Conservation (phyloP, 2,329 filamentous ascomycete genomes). For the Colletotrichum tropicale region DNA sequence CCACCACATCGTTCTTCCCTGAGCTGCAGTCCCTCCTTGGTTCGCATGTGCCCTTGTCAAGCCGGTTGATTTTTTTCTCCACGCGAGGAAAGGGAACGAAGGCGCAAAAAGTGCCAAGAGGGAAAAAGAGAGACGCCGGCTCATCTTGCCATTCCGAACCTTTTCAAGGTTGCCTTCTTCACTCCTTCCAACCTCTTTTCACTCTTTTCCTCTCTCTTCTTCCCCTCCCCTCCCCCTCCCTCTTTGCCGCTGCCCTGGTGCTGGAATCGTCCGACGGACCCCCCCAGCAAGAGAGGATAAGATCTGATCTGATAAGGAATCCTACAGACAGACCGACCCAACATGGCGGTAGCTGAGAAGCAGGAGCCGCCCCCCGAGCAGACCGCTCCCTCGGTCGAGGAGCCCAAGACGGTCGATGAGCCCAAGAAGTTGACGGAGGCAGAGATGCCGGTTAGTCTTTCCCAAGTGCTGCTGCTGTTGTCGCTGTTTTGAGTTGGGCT, state of each 20-base stretch:
- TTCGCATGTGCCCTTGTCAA: neutral
- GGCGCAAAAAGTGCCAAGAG: neutral
- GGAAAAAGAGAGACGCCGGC: neutral
- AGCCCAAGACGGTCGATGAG: neutral
- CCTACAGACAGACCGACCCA: neutral
- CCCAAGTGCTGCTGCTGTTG: neutral
- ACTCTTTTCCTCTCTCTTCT: neutral
- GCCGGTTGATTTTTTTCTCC: neutral
- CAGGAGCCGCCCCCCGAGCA: neutral
- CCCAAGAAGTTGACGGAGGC: neutral
- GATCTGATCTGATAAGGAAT: slow-evolving; percentile 9
- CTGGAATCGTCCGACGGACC: neutral
- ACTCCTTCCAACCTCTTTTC: neutral
- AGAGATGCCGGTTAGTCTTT: slow-evolving; percentile 14
- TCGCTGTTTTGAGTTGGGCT: neutral
- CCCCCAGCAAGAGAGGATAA: neutral
- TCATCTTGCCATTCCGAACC: neutral
- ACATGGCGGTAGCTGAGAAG: slow-evolving; percentile 9
- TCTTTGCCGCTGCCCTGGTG: neutral
- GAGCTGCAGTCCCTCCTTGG: neutral
- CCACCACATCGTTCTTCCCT: neutral
- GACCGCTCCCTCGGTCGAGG: neutral
- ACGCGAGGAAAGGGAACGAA: neutral
- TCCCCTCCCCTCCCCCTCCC: neutral
- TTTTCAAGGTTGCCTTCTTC: neutral